Percentiles rank a stretch among this genome's conserved stretches.
phyloP scores from a whole-genome alignment of 192 early-diverging fungal species.

The Geranomyces michiganensis region DNA sequence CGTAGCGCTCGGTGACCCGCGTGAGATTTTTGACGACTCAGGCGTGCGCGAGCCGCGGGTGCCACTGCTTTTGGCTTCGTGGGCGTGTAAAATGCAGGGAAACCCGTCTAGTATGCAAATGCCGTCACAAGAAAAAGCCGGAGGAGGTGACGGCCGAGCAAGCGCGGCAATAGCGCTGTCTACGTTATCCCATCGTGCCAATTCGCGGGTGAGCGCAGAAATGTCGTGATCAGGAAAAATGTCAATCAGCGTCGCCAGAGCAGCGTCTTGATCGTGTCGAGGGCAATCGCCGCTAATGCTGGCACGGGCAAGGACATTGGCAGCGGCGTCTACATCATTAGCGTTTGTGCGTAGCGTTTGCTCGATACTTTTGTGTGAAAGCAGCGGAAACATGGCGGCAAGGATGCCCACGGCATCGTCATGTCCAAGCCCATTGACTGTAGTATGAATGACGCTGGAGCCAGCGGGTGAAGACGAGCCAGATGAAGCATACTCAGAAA shows the following conservation, averaged over 20 bases:
- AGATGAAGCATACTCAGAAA: neutral
- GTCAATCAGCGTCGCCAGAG: slow-evolving; percentile 17
- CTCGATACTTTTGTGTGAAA: neutral
- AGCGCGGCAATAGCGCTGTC: slow-evolving; percentile 10
- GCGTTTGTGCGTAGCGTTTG: neutral
- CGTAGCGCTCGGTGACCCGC: neutral
- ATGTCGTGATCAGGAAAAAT: slow-evolving; percentile 24
- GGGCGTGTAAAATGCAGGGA: slow-evolving; percentile 11
- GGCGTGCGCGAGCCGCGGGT: neutral
- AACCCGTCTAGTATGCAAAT: neutral
- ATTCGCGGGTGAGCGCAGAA: neutral
- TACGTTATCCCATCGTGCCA: neutral
- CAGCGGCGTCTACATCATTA: slow-evolving; percentile 1
- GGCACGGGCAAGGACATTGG: neutral
- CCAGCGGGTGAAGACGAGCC: neutral
- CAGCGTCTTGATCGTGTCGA: neutral
- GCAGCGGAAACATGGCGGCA: slow-evolving; percentile 30
- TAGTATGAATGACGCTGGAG: neutral
- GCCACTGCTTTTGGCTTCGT: neutral
- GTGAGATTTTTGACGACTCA: neutral
- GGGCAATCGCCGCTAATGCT: neutral
- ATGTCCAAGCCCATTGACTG: neutral
- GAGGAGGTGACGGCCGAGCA: too few species aligned
- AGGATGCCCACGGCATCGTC: neutral
- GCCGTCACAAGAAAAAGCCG: neutral